Evolutionary conservation across 805 yeast species (phyloP), one percentile per base, ranked within the genome.

Genomic region (Brettanomyces naardenensis): DNA sequence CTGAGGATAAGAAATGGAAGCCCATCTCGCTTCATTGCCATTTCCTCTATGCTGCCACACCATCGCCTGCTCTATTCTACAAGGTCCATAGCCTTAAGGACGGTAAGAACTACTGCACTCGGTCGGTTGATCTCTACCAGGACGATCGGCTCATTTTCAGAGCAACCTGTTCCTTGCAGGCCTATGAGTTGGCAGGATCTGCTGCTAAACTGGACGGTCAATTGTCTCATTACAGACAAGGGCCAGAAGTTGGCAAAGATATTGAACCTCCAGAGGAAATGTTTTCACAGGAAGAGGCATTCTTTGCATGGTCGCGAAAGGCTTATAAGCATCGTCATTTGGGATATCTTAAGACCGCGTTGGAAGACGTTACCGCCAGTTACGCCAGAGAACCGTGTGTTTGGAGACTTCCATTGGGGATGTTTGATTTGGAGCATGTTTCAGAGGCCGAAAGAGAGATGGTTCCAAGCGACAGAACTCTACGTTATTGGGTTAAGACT

Each of bases 21-120:
- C 87, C 88, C 1, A 67, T 71, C 25, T 71, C 85, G 9, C 58
- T 78, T 39, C 88, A 80, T 51, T 68, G 78, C 14, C 77, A 73
- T 52, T 81, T 81, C 48, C 52, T 81, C 6, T 56, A 61, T 13
- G 73, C 80, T 1, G 87, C 83, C 0, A 58, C 65, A 29, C 64
- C 70, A 0, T 47, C 48, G 1, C 43, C 58, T 1, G 71, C 72
- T 14, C 68, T 78, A 46, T 58, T 58, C 6, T 83, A 78, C 53
- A 60, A 66, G 26, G 88, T 83, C 5, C 58, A 55, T 15, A 64
- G 63, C 31, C 51, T 79, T 19, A 64, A 75, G 37, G 71, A 72
- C 30, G 80, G 79, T 6, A 71, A 65, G 31, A 69, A 69, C 38
- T 71, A 68, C 38, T 61, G 68, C 25, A 72, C 75, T 33, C 62